Percentiles rank a stretch among this genome's conserved stretches.
These are phyloP conservation scores for Orychophragmus violaceus DNA, from an alignment of 345 rosid species.

Conservation along the genomic window DNA sequence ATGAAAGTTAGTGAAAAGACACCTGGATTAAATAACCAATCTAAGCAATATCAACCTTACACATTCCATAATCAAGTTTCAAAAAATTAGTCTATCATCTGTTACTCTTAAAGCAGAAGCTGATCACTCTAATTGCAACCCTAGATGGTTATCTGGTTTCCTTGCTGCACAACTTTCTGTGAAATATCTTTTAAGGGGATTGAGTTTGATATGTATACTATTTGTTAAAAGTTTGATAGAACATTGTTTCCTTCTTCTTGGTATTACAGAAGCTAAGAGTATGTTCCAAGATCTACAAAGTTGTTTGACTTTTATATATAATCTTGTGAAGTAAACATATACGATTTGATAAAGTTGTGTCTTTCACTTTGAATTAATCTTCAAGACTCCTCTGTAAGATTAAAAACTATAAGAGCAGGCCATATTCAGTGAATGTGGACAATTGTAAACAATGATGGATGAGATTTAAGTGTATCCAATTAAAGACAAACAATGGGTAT, in stretches of 20 bases:
- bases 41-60: too few species aligned
- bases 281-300: conserved; percentile 23
- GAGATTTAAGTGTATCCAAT: too few species aligned
- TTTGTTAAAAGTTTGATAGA: conserved; percentile 11
- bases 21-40: too few species aligned
- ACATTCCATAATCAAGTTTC: too few species aligned
- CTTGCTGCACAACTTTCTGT: conserved; percentile 41
- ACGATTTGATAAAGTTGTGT: not conserved
- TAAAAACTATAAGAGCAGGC: too few species aligned
- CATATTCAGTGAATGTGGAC: too few species aligned
- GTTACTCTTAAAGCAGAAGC: conserved; percentile 28
- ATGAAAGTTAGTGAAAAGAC: too few species aligned
- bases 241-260: conserved; percentile 4
- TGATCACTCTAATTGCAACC: not conserved
- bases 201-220: not conserved
- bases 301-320: not conserved
- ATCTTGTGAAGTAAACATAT: conserved; percentile 21
- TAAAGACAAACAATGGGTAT: too few species aligned
- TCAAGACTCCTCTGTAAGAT: too few species aligned
- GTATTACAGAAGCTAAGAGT: conserved; percentile 18
- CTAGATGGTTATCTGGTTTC: conserved; percentile 57
- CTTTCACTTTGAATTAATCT: too few species aligned
- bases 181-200: not conserved
- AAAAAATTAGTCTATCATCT: too few species aligned
- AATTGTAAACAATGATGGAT: too few species aligned